A percentile compares a stretch with the other conserved stretches of the same genome.
phyloP scores from a whole-genome alignment of 495 filamentous ascomycete genomes.

The Delitschia confertaspora region DNA sequence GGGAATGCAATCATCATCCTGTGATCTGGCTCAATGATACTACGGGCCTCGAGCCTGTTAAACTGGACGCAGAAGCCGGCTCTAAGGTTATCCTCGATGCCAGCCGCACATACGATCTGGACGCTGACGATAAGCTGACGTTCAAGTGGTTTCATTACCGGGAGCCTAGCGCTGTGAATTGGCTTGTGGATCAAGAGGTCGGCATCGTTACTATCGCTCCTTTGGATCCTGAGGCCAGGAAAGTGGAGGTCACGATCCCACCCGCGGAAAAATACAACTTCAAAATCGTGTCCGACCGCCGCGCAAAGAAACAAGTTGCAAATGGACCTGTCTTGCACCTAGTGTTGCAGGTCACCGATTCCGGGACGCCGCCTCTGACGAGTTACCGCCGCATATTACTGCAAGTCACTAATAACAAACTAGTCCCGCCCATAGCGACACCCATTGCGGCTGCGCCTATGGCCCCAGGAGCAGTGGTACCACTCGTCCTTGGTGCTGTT shows the following conservation, averaged over 20 bases:
- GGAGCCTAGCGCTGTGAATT: conserved; percentile 39
- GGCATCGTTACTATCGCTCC: conserved; percentile 31
- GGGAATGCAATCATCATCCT: conserved; percentile 38
- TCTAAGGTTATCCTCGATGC: conserved; percentile 38
- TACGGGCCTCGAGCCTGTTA: conserved; percentile 30
- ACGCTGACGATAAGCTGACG: conserved; percentile 32
- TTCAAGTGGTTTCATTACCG: conserved; percentile 45
- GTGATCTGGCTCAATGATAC: conserved; percentile 38
- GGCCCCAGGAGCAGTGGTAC: too few species aligned
- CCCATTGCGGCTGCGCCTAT: too few species aligned
- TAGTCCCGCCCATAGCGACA: too few species aligned
- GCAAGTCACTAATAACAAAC: conserved; percentile 31
- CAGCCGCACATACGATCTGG: conserved; percentile 38
- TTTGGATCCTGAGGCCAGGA: conserved; percentile 24
- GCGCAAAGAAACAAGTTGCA: conserved; percentile 24
- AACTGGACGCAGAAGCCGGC: conserved; percentile 33
- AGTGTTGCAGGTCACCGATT: conserved; percentile 39
- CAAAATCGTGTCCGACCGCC: conserved; percentile 33
- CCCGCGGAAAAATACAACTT: conserved; percentile 32
- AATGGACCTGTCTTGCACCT: conserved; percentile 36
- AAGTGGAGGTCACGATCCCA: conserved; percentile 35
- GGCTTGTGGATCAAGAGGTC: conserved; percentile 37
- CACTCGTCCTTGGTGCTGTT: too few species aligned
- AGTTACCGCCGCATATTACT: conserved; percentile 39
- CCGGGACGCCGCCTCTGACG: conserved; percentile 32